phyloP scores from a whole-genome alignment of 2,329 filamentous ascomycete species.

The Metarhizium anisopliae region DNA sequence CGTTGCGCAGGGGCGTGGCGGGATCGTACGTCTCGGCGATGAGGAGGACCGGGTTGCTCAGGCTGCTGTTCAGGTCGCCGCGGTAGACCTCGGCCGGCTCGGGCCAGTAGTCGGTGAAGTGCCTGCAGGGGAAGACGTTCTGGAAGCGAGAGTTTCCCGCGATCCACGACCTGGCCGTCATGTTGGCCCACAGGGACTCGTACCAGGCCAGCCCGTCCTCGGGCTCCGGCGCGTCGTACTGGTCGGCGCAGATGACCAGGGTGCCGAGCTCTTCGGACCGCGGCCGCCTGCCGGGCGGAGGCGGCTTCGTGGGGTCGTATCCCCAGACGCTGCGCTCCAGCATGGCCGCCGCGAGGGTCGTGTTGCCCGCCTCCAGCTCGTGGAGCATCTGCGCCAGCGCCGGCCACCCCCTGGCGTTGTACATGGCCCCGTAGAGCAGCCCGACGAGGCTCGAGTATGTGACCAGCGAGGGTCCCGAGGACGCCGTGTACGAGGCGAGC shows the following conservation, averaged over 20 bases:
- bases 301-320: slow-evolving; percentile 29
- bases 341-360: slow-evolving; percentile 29
- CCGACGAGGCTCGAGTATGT: slow-evolving; percentile 35
- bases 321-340: slow-evolving; percentile 30
- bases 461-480: slow-evolving; percentile 32
- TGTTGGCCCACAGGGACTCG: slow-evolving; percentile 35
- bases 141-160: slow-evolving; percentile 38
- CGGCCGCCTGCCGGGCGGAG: slow-evolving; percentile 17
- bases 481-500: slow-evolving; percentile 26
- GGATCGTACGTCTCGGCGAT: slow-evolving; percentile 42
- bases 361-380: slow-evolving; percentile 35
- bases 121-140: slow-evolving; percentile 35
- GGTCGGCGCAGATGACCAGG: slow-evolving; percentile 37
- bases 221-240: slow-evolving; percentile 33
- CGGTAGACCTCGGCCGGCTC: slow-evolving; percentile 36
- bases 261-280: slow-evolving; percentile 28
- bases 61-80: slow-evolving; percentile 33
- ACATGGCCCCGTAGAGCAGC: slow-evolving; percentile 32
- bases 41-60: slow-evolving; percentile 35
- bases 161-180: slow-evolving; percentile 36
- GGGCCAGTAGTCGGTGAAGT: slow-evolving; percentile 36
- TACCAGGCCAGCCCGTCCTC: slow-evolving; percentile 33
- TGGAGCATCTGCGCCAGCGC: slow-evolving; percentile 29
- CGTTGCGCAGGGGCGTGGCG: slow-evolving; percentile 40
- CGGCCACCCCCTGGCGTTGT: slow-evolving; percentile 34